Base-by-base conservation (phyloP, 2,329 filamentous ascomycete species). In the Ampelomyces quisqualis region DNA sequence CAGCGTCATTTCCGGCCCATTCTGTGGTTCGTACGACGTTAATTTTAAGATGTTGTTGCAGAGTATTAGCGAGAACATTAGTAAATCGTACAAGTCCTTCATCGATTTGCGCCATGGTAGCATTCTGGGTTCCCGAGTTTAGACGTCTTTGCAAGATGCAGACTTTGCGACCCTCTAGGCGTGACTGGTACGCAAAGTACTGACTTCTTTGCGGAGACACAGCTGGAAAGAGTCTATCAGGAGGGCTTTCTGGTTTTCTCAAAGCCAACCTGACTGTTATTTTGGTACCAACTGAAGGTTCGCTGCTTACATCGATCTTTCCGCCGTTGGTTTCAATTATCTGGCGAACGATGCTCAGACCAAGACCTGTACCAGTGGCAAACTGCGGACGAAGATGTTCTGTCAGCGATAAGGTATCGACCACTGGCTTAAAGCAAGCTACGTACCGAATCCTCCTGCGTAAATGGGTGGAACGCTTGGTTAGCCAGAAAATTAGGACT, bases 401-500 rank as follows among this genome's bases (percentile, higher is more conserved):
- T 10, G 18, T 20, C 1, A 24, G 21, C 13, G 18, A 14, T 10
- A 5, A 20, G 5, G 13, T 18, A 19, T 28, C 11, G 11, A 5
- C 60, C 38, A 15, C 57, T 58, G 2, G 54, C 55, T 13, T 58
- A 58, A 3, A 43, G 36, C 2, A 44, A 42, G 22, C 58, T 51
- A 11, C 34, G 15, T 37, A 30, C 27, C 2, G 57, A 38, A 13
- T 68, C 56, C 14, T 68, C 66, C 33, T 70, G 67, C 2, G 59
- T 51, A 13, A 70, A 69, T 2, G 67, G 62, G 6, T 60, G 55
- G 11, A 65, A 69, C 1, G 59, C 43, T n/a, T 51, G 47, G 23
- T 64, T 56, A 28, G 59, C 50, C 1, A 68, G 55, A 23, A 64
- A 70, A 5, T 49, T 44, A 4, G 57, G 38, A n/a, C 55, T 61